Percentiles rank a stretch among this genome's conserved stretches.
Conservation (phyloP, 345 rosid genomes). For the Eucalyptus polyanthemos region DNA sequence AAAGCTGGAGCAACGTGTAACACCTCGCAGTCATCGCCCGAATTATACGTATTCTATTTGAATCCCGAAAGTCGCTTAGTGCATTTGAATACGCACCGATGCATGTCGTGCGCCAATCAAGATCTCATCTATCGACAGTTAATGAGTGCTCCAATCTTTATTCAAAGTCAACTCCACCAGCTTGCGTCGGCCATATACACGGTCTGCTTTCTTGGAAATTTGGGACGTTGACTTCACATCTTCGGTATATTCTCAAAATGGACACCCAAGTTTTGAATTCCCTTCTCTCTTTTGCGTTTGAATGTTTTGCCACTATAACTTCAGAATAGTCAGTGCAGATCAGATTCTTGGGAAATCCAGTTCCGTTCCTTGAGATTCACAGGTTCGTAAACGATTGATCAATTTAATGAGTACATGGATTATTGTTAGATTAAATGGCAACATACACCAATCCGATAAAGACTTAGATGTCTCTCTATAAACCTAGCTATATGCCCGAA, state of each 20-base stretch:
- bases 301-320: neutral
- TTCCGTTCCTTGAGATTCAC: neutral
- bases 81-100: neutral
- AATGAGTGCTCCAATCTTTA: neutral
- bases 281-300: neutral
- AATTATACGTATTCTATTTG: neutral
- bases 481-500: neutral
- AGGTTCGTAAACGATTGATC: neutral
- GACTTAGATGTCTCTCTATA: neutral
- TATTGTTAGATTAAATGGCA: neutral
- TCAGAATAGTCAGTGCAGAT: neutral
- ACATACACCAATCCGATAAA: neutral
- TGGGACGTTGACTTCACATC: neutral
- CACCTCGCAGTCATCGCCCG: neutral
- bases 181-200: neutral
- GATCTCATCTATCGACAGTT: neutral
- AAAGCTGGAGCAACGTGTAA: neutral
- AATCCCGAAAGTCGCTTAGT: neutral
- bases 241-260: neutral
- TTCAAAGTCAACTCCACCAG: neutral
- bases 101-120: neutral
- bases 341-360: neutral
- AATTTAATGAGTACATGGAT: neutral
- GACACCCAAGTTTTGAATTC: neutral
- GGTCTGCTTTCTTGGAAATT: neutral